Percentiles rank a stretch among this genome's conserved stretches.
Evolutionary conservation across 2,329 filamentous ascomycete species (phyloP).

Genomic region (Diplodia intermedia): DNA sequence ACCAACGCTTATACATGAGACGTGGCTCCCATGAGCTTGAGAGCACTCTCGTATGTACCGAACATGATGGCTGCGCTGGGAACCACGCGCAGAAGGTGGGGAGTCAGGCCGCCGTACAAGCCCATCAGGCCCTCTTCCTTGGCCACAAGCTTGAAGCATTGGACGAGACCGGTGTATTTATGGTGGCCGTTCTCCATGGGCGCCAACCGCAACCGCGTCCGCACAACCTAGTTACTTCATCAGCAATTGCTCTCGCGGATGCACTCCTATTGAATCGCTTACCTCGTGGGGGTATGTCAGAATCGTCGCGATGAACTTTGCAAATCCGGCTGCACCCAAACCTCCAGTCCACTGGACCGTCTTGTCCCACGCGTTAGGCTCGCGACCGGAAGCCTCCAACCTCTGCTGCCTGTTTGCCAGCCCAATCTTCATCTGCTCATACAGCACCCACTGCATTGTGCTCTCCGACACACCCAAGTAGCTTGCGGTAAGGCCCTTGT

Average conservation of each 20-base stretch:
- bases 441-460: slow-evolving; percentile 91
- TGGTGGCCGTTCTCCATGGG: slow-evolving; percentile 73
- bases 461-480: slow-evolving; percentile 91
- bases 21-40: slow-evolving; percentile 55
- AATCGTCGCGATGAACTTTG: slow-evolving; percentile 84
- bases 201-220: slow-evolving; percentile 84
- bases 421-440: slow-evolving; percentile 87
- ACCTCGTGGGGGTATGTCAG: slow-evolving; percentile 94
- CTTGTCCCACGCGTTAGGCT: slow-evolving; percentile 74
- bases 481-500: slow-evolving; percentile 88
- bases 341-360: slow-evolving; percentile 81
- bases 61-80: slow-evolving; percentile 97
- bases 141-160: slow-evolving; percentile 88
- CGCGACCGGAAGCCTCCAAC: slow-evolving; percentile 62
- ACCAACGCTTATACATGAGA: slow-evolving; percentile 45
- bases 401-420: slow-evolving; percentile 69
- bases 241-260: neutral
- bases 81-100: slow-evolving; percentile 88
- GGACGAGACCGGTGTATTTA: slow-evolving; percentile 87
- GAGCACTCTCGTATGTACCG: slow-evolving; percentile 74
- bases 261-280: slow-evolving; percentile 38
- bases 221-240: slow-evolving; percentile 66
- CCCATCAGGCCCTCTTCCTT: slow-evolving; percentile 86
- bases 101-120: slow-evolving; percentile 88
- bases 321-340: slow-evolving; percentile 76